Evolutionary conservation across 2,329 filamentous ascomycete genomes (phyloP).

Genomic region (Aspergillus versicolor): DNA sequence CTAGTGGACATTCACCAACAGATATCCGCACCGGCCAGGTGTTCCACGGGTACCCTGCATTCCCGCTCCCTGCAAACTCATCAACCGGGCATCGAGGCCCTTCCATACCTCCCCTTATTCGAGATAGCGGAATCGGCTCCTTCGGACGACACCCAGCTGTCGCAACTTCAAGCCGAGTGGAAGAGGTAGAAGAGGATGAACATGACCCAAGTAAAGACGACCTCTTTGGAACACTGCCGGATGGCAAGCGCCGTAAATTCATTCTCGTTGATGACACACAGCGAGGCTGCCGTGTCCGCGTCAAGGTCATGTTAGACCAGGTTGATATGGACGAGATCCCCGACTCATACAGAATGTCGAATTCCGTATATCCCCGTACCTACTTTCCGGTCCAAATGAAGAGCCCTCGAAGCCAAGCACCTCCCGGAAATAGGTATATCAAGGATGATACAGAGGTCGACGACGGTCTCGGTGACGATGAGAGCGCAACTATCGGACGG

Average conservation of each 20-base stretch:
- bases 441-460: conserved; percentile 63
- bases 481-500: conserved; percentile 36
- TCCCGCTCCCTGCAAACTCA: conserved; percentile 55
- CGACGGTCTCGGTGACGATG: conserved; percentile 31
- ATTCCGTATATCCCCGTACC: conserved; percentile 85
- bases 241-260: conserved; percentile 91
- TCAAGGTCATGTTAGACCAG: conserved; percentile 87
- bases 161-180: conserved; percentile 31
- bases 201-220: conserved; percentile 53
- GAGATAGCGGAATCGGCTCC: conserved; percentile 52
- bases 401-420: conserved; percentile 68
- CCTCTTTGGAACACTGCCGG: conserved; percentile 84
- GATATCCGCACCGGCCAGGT: conserved; percentile 73
- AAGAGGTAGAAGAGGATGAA: conserved; percentile 23
- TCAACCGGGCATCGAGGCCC: conserved; percentile 53
- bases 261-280: conserved; percentile 91
- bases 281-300: conserved; percentile 75
- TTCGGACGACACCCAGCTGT: conserved; percentile 34
- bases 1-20: conserved; percentile 53
- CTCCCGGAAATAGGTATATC: conserved; percentile 73
- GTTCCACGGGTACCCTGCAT: conserved; percentile 69
- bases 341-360: conserved; percentile 87
- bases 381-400: conserved; percentile 96
- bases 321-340: conserved; percentile 96
- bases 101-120: conserved; percentile 65